A percentile compares a stretch with the other conserved stretches of the same genome.
These are phyloP conservation scores for Coemansia sp. DNA, from an alignment of 192 early-diverging fungal genomes.

Conservation along the genomic window DNA sequence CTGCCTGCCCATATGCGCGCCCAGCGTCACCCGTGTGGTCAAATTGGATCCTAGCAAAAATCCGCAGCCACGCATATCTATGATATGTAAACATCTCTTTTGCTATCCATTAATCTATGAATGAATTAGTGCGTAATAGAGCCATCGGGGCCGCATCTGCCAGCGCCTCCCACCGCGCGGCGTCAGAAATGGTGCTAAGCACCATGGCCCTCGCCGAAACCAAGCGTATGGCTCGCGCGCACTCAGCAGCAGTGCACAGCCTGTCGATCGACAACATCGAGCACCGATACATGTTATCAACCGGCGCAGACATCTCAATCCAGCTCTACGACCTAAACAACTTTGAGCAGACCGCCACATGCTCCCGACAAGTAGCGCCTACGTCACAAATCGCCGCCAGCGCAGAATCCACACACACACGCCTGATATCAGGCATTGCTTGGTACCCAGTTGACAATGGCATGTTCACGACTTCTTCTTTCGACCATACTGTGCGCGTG, in stretches of 20 bases:
- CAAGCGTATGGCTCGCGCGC: slow-evolving; percentile 29
- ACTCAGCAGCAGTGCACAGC: slow-evolving; percentile 37
- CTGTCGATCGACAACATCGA: slow-evolving; percentile 34
- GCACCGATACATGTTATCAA: slow-evolving; percentile 33
- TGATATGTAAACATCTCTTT: neutral
- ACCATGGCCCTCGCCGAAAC: slow-evolving; percentile 32
- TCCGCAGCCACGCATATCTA: neutral
- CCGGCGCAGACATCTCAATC: slow-evolving; percentile 44
- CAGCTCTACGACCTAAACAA: slow-evolving; percentile 48
- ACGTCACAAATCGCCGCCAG: slow-evolving; percentile 8
- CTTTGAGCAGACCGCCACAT: neutral
- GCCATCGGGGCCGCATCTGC: slow-evolving; percentile 9
- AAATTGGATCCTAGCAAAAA: neutral
- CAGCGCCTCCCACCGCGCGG: slow-evolving; percentile 3
- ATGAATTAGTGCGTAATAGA: slow-evolving; percentile 17
- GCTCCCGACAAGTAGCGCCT: slow-evolving; percentile 21
- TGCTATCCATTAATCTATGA: slow-evolving; percentile 9
- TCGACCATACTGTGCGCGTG: slow-evolving; percentile 72
- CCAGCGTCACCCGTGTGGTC: neutral
- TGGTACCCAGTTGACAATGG: slow-evolving; percentile 89
- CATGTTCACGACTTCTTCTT: slow-evolving; percentile 77
- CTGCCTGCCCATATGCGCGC: neutral
- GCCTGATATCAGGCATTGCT: slow-evolving; percentile 63
- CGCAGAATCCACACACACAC: slow-evolving; percentile 58
- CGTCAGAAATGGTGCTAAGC: slow-evolving; percentile 19